Conservation (phyloP, 2,329 filamentous ascomycete genomes). For the Apiospora sp. region DNA sequence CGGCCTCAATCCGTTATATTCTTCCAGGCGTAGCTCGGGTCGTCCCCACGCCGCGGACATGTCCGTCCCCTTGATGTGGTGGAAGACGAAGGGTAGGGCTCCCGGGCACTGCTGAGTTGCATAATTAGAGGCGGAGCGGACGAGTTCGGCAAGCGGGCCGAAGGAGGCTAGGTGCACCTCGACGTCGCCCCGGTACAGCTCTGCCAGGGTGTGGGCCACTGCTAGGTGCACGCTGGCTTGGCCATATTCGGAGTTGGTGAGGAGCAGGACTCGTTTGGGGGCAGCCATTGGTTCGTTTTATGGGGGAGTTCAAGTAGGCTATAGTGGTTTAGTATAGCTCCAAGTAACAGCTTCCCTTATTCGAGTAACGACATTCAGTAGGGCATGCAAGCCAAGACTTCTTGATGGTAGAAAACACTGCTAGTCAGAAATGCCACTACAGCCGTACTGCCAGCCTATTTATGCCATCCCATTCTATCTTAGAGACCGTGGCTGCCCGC, state of each 20-base stretch:
- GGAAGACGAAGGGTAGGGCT: conserved; percentile 36
- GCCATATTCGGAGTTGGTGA: conserved; percentile 26
- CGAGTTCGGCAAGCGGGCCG: conserved; percentile 40
- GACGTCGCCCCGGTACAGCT: neutral
- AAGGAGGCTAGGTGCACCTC: neutral
- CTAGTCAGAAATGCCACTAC: neutral
- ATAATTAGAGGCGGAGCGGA: conserved; percentile 36
- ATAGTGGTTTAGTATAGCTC: neutral
- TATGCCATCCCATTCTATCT: neutral
- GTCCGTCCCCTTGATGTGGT: conserved; percentile 36
- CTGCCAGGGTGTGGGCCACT: neutral
- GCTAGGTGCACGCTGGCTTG: neutral
- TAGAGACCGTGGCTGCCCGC: neutral
- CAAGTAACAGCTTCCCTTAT: neutral
- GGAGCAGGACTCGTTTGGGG: conserved; percentile 19
- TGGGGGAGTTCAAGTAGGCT: neutral
- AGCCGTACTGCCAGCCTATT: neutral
- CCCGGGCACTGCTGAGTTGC: conserved; percentile 7
- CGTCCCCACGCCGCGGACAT: conserved; percentile 24
- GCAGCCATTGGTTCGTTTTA: neutral
- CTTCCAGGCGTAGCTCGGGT: conserved; percentile 32
- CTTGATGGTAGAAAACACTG: neutral
- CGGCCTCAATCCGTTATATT: conserved; percentile 38
- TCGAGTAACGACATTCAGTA: neutral
- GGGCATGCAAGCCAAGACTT: neutral